Base-by-base conservation (phyloP, 1,284 basidiomycete species). In the Ganoderma meredithae region DNA sequence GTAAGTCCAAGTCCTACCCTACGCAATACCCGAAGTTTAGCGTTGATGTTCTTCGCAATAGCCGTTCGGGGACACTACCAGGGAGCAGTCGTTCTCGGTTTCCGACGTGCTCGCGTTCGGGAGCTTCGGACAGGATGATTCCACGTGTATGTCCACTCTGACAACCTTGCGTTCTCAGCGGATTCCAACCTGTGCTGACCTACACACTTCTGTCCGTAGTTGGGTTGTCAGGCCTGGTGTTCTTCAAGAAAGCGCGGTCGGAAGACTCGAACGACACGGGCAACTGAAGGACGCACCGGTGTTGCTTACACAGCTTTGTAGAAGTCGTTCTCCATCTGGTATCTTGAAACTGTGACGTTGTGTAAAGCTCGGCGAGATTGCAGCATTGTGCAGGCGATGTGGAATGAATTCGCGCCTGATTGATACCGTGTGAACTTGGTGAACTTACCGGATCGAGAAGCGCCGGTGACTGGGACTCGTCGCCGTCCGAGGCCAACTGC, bases 21-120 rank as follows among this genome's bases (percentile, higher is more conserved):
- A 8, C 47, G 12, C 22, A 22, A 22, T 44, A n/a, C 17, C n/a
- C 19, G 43, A 44, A 1, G 43, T 5, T 31, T 31, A 31, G 47
- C 47, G 22, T 25, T 22, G 47, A 49, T 22, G 19, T 15, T 19
- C n/a, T 8, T 10, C 10, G 31, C 22, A 22, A 4, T 43, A 73
- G 72, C 71, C 72, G 27, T 72, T 67, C 56, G 72, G 69, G 6
- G 69, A 70, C 31, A 27, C 25, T 65, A 67, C 67, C n/a, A 72
- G 12, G 72, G 72, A 0, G 31, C 44, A 47, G 10, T 22, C 70
- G 40, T 73, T 71, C 68, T 62, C 63, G 40, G 25, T 22, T 65
- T 63, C 72, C 33, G 61, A 73, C 58, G 64, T 69, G 7, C 62
- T 72, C 31, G 71, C 71, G 2, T 66, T 72, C 36, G 68, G 68